Evolutionary conservation across 2,329 filamentous ascomycete species (phyloP).

Genomic region (Microdochium paspali): DNA sequence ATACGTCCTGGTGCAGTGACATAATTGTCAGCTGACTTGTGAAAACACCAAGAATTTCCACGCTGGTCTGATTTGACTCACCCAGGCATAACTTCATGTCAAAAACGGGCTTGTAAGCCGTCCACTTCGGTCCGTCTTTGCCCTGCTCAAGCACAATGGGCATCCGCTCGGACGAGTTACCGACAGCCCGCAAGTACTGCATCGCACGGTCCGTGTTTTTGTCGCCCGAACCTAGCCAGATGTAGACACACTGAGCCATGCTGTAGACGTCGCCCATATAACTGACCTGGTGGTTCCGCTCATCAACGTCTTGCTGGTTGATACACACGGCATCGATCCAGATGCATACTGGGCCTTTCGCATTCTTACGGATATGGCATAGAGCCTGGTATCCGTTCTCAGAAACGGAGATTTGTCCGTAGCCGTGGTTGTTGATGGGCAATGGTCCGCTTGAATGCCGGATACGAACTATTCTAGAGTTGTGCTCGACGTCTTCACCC

Average conservation of each 20-base stretch:
- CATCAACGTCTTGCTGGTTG: background rate
- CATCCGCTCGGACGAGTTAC: background rate
- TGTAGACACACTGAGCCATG: background rate
- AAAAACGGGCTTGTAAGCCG: background rate
- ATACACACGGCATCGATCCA: constrained; percentile 20
- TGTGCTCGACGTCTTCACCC: background rate
- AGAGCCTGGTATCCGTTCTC: background rate
- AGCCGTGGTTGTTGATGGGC: background rate
- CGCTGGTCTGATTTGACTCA: background rate
- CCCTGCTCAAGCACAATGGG: background rate
- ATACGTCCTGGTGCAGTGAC: background rate
- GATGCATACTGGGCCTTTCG: background rate
- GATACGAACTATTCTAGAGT: background rate
- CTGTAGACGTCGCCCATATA: background rate
- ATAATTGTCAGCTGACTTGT: background rate
- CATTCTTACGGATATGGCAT: background rate
- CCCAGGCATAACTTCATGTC: background rate
- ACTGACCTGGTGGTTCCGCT: background rate
- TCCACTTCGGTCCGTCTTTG: background rate
- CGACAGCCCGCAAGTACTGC: background rate
- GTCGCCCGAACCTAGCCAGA: background rate
- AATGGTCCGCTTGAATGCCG: background rate
- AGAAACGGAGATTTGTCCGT: background rate
- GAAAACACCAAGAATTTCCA: too few relatives aligned
- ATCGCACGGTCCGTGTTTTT: background rate